Evolutionary conservation across 2,329 filamentous ascomycete species (phyloP).

Genomic region (Talaromyces sp.): DNA sequence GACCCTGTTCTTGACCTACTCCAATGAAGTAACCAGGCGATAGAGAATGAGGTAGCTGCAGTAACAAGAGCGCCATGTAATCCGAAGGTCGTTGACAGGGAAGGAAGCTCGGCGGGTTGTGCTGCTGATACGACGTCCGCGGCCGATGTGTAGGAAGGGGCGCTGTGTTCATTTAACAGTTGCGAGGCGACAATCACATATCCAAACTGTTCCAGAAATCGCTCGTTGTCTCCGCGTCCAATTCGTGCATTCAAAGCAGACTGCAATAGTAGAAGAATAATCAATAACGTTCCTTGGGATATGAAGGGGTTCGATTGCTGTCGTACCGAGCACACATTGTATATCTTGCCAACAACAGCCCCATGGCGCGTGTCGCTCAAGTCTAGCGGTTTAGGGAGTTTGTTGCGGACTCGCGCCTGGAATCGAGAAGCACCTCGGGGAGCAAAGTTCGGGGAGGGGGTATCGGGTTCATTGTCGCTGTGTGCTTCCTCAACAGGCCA

Average conservation of each 20-base stretch:
- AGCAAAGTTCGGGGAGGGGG: constrained; percentile 47
- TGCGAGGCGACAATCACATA: constrained; percentile 93
- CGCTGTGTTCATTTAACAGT: constrained; percentile 68
- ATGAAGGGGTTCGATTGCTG: neutral
- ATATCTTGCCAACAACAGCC: constrained; percentile 43
- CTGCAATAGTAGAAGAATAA: constrained; percentile 18
- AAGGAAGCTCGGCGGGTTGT: constrained; percentile 32
- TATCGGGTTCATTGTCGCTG: constrained; percentile 32
- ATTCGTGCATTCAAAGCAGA: constrained; percentile 51
- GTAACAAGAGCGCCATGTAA: constrained; percentile 68
- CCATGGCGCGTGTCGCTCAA: constrained; percentile 33
- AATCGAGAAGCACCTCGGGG: constrained; percentile 54
- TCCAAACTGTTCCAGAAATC: constrained; percentile 88
- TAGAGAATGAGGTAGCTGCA: constrained; percentile 62
- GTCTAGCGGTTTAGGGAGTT: constrained; percentile 52
- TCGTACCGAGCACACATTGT: constrained; percentile 53
- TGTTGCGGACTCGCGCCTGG: constrained; percentile 52
- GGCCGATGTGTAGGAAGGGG: constrained; percentile 44
- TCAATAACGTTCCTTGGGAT: constrained; percentile 10
- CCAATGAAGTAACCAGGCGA: constrained; percentile 74
- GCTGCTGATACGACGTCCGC: constrained; percentile 37
- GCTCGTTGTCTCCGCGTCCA: constrained; percentile 75
- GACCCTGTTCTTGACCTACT: constrained; percentile 58
- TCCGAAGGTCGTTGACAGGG: constrained; percentile 54
- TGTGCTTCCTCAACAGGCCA: constrained; percentile 39